Conservation (phyloP, 208 protist genomes). For the Naegleria lovaniensis region DNA sequence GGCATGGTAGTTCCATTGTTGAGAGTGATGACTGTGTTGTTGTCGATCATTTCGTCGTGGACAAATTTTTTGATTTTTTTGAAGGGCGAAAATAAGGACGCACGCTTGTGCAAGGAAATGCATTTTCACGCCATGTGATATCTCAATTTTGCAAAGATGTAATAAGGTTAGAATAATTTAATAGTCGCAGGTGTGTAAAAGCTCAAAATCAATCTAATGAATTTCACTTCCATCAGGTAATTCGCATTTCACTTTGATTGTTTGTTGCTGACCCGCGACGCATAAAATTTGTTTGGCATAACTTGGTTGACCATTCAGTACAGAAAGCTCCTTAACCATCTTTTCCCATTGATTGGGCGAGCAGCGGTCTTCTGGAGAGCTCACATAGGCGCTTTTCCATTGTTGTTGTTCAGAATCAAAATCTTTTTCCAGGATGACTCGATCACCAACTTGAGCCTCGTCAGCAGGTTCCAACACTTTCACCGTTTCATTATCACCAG, state of each 20-base stretch:
- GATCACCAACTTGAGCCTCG: conserved; percentile 70
- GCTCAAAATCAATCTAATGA: too few relatives aligned
- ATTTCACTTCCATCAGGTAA: conserved; percentile 3
- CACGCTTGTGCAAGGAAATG: too few relatives aligned
- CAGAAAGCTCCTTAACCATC: background rate
- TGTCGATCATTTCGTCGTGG: too few relatives aligned
- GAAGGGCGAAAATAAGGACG: too few relatives aligned
- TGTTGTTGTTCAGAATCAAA: background rate
- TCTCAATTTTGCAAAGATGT: too few relatives aligned
- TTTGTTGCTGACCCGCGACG: too few relatives aligned
- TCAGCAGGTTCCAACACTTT: conserved; percentile 72
- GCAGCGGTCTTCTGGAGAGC: background rate
- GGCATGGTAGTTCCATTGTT: background rate
- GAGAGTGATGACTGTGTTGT: background rate
- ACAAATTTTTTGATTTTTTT: too few relatives aligned
- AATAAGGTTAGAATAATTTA: too few relatives aligned
- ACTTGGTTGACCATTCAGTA: background rate
- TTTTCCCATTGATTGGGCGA: conserved; percentile 12
- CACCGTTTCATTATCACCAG: conserved; percentile 50
- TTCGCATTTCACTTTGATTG: background rate
- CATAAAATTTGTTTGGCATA: background rate
- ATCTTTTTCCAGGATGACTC: conserved; percentile 70
- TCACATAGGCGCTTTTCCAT: background rate
- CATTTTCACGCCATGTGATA: too few relatives aligned
- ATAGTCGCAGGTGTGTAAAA: too few relatives aligned